Conservation (phyloP, 805 yeast genomes). For the Pichia membranifaciens region DNA sequence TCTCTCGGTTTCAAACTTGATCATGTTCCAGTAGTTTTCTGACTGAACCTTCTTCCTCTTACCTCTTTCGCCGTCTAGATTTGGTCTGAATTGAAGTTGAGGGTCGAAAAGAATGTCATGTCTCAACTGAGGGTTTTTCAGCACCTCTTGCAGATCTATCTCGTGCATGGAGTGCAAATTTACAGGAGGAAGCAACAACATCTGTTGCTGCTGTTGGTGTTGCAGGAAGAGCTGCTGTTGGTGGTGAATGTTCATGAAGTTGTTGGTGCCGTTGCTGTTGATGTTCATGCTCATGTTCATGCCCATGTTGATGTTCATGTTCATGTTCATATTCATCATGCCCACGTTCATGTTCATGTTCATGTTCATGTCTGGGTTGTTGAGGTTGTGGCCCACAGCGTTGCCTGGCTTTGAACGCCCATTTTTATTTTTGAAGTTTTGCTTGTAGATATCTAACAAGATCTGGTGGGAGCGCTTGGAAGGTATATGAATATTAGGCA, state of each 20-base stretch:
- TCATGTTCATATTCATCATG: too few relatives aligned
- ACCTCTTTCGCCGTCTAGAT: conserved; percentile 87
- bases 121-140: conserved; percentile 85
- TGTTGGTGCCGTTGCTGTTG: conserved; percentile 3
- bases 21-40: conserved; percentile 79
- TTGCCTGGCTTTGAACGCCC: neutral
- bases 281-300: neutral
- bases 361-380: too few relatives aligned
- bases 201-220: conserved; percentile 4
- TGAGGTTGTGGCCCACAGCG: too few relatives aligned
- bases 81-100: conserved; percentile 84
- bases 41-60: conserved; percentile 66
- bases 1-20: conserved; percentile 59
- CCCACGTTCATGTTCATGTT: too few relatives aligned
- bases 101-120: conserved; percentile 94
- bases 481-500: conserved; percentile 31
- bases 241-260: neutral
- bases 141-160: conserved; percentile 80
- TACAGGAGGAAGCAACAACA: conserved; percentile 62
- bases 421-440: neutral
- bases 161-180: conserved; percentile 76
- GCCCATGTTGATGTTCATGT: neutral
- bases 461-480: conserved; percentile 12
- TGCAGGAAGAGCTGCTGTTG: conserved; percentile 2
- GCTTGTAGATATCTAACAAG: too few relatives aligned